Percentiles rank a stretch among this genome's conserved stretches.
Conservation (phyloP, 495 filamentous ascomycete species). For the Trichoderma orchidacearum region DNA sequence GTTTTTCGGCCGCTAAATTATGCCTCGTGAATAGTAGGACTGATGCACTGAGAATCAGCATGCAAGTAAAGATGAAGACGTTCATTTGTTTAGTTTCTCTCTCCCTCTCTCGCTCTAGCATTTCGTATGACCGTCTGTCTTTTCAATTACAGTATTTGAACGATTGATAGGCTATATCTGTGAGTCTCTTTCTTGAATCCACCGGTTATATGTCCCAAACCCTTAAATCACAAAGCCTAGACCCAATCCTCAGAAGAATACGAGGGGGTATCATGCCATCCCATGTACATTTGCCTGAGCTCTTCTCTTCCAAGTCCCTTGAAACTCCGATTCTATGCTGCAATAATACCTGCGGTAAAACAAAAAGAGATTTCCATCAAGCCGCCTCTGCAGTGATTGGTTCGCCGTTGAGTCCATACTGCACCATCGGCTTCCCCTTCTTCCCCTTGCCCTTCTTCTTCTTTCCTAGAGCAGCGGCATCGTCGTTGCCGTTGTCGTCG, state of each 20-base stretch:
- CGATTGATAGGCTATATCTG: too few relatives aligned
- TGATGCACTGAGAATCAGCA: neutral
- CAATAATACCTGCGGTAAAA: too few relatives aligned
- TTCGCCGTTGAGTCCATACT: conserved; percentile 1
- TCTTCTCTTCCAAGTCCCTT: neutral
- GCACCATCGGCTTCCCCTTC: conserved; percentile 12
- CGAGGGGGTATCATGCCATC: neutral
- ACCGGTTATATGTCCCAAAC: too few relatives aligned
- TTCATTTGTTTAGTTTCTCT: neutral
- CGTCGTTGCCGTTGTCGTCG: conserved; percentile 25
- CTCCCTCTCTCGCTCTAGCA: too few relatives aligned
- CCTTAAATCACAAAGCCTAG: neutral
- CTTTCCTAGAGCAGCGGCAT: conserved; percentile 5
- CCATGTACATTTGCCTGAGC: neutral
- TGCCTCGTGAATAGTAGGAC: neutral
- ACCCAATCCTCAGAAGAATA: neutral
- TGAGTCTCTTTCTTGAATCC: too few relatives aligned
- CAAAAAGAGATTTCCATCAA: neutral
- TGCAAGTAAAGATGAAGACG: neutral
- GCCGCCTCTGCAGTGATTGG: neutral
- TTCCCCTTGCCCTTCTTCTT: conserved; percentile 15
- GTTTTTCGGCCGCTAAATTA: neutral
- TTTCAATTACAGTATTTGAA: too few relatives aligned
- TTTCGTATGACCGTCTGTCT: too few relatives aligned
- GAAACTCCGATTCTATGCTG: neutral